phyloP scores from a whole-genome alignment of 2,329 filamentous ascomycete genomes.

The Aureobasidium subglaciale region DNA sequence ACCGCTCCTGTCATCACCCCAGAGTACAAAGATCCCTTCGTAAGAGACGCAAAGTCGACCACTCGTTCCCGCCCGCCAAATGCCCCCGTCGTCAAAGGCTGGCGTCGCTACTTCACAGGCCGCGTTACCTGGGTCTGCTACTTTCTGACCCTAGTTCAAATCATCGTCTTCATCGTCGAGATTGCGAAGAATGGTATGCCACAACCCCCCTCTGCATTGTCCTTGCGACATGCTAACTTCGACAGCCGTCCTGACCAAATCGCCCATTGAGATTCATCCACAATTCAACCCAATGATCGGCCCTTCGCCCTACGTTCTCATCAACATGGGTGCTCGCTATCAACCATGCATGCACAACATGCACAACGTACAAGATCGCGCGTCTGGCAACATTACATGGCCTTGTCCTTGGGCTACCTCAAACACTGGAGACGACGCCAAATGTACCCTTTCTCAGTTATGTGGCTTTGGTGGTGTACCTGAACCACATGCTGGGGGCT shows the following conservation, averaged over 20 bases:
- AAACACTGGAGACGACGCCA: constrained; percentile 50
- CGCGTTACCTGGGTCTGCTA: constrained; percentile 76
- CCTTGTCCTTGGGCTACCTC: constrained; percentile 69
- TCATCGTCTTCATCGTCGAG: constrained; percentile 83
- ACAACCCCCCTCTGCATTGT: neutral
- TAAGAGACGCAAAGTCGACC: constrained; percentile 27
- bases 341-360: constrained; percentile 91
- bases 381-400: constrained; percentile 51
- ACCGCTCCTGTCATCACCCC: constrained; percentile 34
- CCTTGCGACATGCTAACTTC: constrained; percentile 6
- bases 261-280: constrained; percentile 71
- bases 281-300: constrained; percentile 97
- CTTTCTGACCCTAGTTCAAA: constrained; percentile 65
- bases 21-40: constrained; percentile 33
- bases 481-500: constrained; percentile 49
- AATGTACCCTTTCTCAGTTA: constrained; percentile 70
- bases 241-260: constrained; percentile 66
- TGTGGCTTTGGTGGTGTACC: constrained; percentile 78
- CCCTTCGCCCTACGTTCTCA: constrained; percentile 79
- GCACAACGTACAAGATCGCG: constrained; percentile 46
- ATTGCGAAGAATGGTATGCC: constrained; percentile 74
- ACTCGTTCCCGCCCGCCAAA: neutral
- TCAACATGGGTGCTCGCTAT: constrained; percentile 94
- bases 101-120: constrained; percentile 45
- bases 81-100: constrained; percentile 18